Evolutionary conservation across 306 rosid species (phyloP), one percentile per base, ranked within the genome.

Genomic region (Inga oerstediana): DNA sequence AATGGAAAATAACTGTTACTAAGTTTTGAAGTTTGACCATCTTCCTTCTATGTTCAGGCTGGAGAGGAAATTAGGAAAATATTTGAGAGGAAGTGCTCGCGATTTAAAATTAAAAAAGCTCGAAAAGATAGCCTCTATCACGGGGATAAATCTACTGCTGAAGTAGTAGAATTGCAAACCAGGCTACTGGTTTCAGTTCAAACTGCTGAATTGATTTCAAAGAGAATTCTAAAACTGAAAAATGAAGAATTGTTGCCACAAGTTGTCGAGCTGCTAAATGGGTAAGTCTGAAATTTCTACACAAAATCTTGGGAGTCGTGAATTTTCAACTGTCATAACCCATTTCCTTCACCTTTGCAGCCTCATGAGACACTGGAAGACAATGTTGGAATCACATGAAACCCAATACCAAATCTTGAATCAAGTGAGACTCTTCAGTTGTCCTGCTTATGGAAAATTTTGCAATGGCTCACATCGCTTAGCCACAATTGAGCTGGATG

Each of bases 361-460:
- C 76, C 76, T 72, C 22, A 72, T 45, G 76, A 72, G 56, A 2
- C 35, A 45, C 37, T 72, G 59, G 76, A 72, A 46, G 76, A 24
- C 27, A 58, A 72, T 72, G 76, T 30, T 72, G n/a, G 76, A 72
- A 72, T 72, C 76, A 22, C 76, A 72, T 72, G 76, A 72, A 72
- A 13, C 59, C 52, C 76, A 72, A 46, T 72, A 72, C 76, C 76
- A 72, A 45, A 72, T 72, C 59, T 72, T 72, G 76, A 72, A 72
- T 72, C 76, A 72, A 72, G 76, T 72, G 39, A 46, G 59, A 46
- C 46, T 72, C 22, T 72, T 72, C 15, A 24, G 14, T 13, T 45
- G 76, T 13, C 59, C 76, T 46, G 37, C 58, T n/a, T 45, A 24
- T 46, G 76, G 59, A 46, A 46, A 72, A 22, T 72, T 72, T 52